Percentiles rank a stretch among this genome's conserved stretches.
phyloP scores from a whole-genome alignment of 345 rosid genomes.

The Passiflora organensis region DNA sequence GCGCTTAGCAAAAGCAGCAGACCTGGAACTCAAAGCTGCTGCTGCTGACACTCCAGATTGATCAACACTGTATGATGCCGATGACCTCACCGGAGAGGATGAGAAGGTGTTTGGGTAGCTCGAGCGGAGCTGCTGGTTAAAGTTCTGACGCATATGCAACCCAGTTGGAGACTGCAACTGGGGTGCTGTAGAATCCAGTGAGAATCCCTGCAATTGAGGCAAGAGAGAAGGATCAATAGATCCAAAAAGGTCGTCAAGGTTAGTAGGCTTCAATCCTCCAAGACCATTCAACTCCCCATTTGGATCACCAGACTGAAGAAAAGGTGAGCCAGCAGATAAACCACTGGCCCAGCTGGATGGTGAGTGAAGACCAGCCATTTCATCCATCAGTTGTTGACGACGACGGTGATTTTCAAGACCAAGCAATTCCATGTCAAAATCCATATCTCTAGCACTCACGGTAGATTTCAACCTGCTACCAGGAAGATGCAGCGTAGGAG shows the following conservation, averaged over 20 bases:
- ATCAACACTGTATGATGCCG: slow-evolving; percentile 40
- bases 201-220: slow-evolving; percentile 40
- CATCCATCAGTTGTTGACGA: slow-evolving; percentile 45
- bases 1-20: slow-evolving; percentile 56
- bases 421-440: slow-evolving; percentile 41
- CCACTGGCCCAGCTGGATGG: slow-evolving; percentile 60
- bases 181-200: slow-evolving; percentile 30
- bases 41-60: slow-evolving; percentile 37
- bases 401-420: slow-evolving; percentile 31
- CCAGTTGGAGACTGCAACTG: slow-evolving; percentile 40
- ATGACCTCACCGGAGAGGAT: slow-evolving; percentile 44
- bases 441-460: slow-evolving; percentile 57
- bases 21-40: slow-evolving; percentile 46
- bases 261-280: slow-evolving; percentile 56
- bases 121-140: slow-evolving; percentile 44
- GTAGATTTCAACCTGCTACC: slow-evolving; percentile 71
- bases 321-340: slow-evolving; percentile 36
- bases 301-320: slow-evolving; percentile 35
- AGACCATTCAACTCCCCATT: slow-evolving; percentile 45
- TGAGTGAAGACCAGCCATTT: slow-evolving; percentile 47
- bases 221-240: slow-evolving; percentile 32
- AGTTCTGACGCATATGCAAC: slow-evolving; percentile 42
- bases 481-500: slow-evolving; percentile 74
- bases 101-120: slow-evolving; percentile 45
- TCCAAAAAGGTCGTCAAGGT: slow-evolving; percentile 64